A percentile compares a stretch with the other conserved stretches of the same genome.
Conservation (phyloP, 23 red algal genomes). For the Gracilaria domingensis region DNA sequence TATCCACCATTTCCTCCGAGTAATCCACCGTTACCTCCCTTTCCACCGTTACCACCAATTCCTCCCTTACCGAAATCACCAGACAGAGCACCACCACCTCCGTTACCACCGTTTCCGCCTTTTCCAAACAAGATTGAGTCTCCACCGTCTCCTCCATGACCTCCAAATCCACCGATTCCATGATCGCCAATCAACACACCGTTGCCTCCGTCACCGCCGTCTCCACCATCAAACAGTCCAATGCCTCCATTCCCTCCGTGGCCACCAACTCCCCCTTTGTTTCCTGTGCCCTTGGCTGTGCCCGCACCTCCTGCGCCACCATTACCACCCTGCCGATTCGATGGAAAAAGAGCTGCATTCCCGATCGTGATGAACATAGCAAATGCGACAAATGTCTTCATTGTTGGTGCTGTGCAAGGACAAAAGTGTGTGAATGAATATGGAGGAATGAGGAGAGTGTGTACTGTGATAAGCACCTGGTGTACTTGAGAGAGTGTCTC, state of each 20-base stretch:
- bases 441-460: too few species aligned
- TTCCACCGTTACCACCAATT: not conserved
- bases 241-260: slow-evolving; percentile 2
- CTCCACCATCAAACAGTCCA: not conserved
- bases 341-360: not conserved
- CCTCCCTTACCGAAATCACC: not conserved
- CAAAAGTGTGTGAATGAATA: too few species aligned
- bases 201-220: not conserved
- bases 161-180: not conserved
- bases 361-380: not conserved
- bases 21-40: not conserved
- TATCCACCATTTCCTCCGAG: slow-evolving; percentile 3
- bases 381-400: not conserved
- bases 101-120: not conserved
- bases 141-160: slow-evolving; percentile 1
- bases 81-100: not conserved
- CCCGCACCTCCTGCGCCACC: not conserved
- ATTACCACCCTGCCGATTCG: not conserved
- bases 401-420: too few species aligned
- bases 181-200: not conserved
- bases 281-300: not conserved
- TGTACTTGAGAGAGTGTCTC: too few species aligned
- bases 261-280: not conserved
- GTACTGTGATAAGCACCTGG: too few species aligned
- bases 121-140: not conserved